These are phyloP conservation scores for Hymenoscyphus albidus DNA, from an alignment of 2,329 filamentous ascomycete genomes.

Conservation along the genomic window DNA sequence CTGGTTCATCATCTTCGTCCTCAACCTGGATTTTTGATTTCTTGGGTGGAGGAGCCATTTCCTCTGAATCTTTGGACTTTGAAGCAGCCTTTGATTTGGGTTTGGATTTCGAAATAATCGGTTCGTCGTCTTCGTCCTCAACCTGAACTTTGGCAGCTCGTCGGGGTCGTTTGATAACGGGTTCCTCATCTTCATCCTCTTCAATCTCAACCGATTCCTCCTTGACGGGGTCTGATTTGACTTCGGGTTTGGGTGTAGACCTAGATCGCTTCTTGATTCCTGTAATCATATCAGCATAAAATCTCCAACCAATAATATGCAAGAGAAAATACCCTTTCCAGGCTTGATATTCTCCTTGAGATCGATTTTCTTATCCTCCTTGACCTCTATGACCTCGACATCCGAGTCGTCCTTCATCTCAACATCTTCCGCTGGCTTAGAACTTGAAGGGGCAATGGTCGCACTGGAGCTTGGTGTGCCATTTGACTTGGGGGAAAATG, in stretches of 20 bases:
- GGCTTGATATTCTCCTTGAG: constrained; percentile 24
- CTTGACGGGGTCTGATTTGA: constrained; percentile 28
- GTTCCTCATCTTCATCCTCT: constrained; percentile 54
- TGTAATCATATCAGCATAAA: not conserved
- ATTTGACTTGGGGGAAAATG: constrained; percentile 61
- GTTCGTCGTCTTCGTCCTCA: constrained; percentile 31
- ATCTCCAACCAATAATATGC: not conserved
- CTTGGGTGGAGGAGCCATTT: constrained; percentile 19
- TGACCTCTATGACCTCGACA: constrained; percentile 27
- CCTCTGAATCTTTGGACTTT: constrained; percentile 25
- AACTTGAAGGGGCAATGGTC: not conserved
- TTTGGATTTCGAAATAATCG: constrained; percentile 36
- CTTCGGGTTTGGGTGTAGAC: constrained; percentile 23
- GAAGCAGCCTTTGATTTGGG: constrained; percentile 43
- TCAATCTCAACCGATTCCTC: constrained; percentile 32
- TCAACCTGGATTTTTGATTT: constrained; percentile 31
- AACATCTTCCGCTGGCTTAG: constrained; percentile 26
- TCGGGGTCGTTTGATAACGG: constrained; percentile 55
- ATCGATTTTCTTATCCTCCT: constrained; percentile 32
- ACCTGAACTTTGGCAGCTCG: constrained; percentile 33
- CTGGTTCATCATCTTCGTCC: constrained; percentile 25
- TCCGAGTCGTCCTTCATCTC: constrained; percentile 30
- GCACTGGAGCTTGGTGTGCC: constrained; percentile 27
- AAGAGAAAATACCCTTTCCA: constrained; percentile 13
- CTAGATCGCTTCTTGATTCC: constrained; percentile 30